Conservation (phyloP, 129 eudicot species). For the Kitagawia praeruptora region DNA sequence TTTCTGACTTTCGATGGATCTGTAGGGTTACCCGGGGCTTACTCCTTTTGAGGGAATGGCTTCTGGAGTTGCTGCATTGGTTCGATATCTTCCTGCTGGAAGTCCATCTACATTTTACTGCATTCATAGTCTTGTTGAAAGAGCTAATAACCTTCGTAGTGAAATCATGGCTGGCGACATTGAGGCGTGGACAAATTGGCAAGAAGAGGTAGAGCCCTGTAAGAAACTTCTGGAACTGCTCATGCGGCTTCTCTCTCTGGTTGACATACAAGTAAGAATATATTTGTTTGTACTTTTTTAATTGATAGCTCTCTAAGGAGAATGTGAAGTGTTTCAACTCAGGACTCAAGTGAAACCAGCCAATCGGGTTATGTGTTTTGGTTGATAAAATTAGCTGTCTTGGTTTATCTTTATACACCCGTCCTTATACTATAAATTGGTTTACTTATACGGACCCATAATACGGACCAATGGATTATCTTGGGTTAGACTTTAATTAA, state of each 20-base stretch:
- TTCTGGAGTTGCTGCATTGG: conserved; percentile 89
- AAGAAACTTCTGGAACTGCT: conserved; percentile 75
- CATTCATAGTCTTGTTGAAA: conserved; percentile 62
- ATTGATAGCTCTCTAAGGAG: background rate
- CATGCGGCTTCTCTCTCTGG: conserved; percentile 54
- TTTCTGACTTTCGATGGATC: conserved; percentile 2
- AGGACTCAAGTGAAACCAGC: background rate
- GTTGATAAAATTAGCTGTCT: background rate
- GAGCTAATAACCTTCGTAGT: conserved; percentile 52
- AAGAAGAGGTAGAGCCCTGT: conserved; percentile 69
- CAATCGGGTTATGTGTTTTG: background rate
- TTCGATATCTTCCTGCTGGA: conserved; percentile 97
- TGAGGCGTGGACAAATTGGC: conserved; percentile 51
- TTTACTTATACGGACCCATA: too few species aligned
- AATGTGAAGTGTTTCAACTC: background rate
- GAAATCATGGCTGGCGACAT: conserved; percentile 24
- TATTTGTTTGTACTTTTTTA: background rate
- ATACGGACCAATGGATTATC: too few species aligned
- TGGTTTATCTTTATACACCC: background rate
- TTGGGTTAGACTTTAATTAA: too few species aligned
- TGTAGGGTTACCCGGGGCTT: conserved; percentile 72
- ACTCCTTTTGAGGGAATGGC: conserved; percentile 98
- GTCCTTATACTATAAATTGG: too few species aligned
- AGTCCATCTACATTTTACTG: conserved; percentile 74
- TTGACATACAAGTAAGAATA: conserved; percentile 65